Percentiles rank a stretch among this genome's conserved stretches.
These are phyloP conservation scores for Boletales sp. DNA, from an alignment of 768 basidiomycete genomes.

Conservation along the genomic window DNA sequence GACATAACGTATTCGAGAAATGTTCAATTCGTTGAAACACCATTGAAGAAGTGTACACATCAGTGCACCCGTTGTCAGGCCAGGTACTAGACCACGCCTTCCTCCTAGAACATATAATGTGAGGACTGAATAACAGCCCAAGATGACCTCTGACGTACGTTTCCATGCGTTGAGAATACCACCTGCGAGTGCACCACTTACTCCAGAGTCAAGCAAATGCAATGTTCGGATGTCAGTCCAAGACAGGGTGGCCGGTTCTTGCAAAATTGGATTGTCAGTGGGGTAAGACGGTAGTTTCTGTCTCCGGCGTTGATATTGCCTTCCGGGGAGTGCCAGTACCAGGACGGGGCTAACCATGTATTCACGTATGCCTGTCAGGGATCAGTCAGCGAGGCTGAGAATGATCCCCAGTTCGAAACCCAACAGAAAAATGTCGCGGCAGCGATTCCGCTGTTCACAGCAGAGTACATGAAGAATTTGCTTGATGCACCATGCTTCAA, in stretches of 20 bases:
- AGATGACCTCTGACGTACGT: conserved; percentile 37
- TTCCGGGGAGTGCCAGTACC: conserved; percentile 39
- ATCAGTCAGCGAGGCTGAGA: neutral
- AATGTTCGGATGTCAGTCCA: conserved; percentile 55
- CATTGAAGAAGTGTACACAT: conserved; percentile 64
- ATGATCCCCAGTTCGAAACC: conserved; percentile 1
- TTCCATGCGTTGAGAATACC: conserved; percentile 55
- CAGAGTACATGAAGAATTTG: conserved; percentile 54
- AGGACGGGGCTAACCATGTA: conserved; percentile 67
- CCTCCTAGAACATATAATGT: conserved; percentile 48
- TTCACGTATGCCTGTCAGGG: conserved; percentile 63
- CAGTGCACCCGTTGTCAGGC: conserved; percentile 55
- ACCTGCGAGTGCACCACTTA: conserved; percentile 70
- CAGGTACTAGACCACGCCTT: conserved; percentile 50
- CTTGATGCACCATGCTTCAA: conserved; percentile 46
- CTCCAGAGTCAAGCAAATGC: conserved; percentile 63
- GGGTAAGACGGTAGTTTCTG: conserved; percentile 25
- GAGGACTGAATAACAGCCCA: neutral
- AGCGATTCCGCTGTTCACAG: conserved; percentile 67
- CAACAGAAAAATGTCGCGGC: conserved; percentile 80
- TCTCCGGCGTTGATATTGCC: conserved; percentile 45
- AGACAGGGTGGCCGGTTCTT: conserved; percentile 23
- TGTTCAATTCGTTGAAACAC: conserved; percentile 62
- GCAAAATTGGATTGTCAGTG: conserved; percentile 13
- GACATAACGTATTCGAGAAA: conserved; percentile 58